Conservation (phyloP, 2,329 filamentous ascomycete genomes). For the Neocatenulostroma microsporum region DNA sequence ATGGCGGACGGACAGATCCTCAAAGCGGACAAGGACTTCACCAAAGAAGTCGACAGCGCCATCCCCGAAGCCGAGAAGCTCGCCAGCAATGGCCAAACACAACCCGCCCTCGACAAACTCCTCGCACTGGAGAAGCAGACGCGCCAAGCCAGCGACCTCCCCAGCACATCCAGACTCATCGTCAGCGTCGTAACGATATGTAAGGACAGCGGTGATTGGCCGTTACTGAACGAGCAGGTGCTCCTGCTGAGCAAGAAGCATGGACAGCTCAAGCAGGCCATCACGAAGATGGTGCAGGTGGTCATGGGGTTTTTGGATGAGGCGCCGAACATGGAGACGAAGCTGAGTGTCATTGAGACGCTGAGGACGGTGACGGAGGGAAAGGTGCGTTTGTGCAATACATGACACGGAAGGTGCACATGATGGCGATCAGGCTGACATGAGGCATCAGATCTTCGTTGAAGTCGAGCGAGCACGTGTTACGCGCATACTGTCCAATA, state of each 20-base stretch:
- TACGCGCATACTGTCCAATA: conserved; percentile 89
- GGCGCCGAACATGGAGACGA: conserved; percentile 76
- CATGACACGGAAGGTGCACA: conserved; percentile 15
- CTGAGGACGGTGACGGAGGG: conserved; percentile 94
- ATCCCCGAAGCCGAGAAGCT: conserved; percentile 86
- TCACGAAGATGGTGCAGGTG: conserved; percentile 97
- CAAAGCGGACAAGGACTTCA: conserved; percentile 98
- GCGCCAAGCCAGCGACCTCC: conserved; percentile 92
- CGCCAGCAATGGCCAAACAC: conserved; percentile 61
- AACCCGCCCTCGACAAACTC: conserved; percentile 89
- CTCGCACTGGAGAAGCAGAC: conserved; percentile 89
- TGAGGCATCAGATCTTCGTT: conserved; percentile 70
- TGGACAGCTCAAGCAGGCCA: conserved; percentile 98
- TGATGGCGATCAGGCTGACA: no score
- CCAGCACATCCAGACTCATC: conserved; percentile 84
- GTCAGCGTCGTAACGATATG: conserved; percentile 86
- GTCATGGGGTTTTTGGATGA: conserved; percentile 88
- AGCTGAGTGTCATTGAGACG: conserved; percentile 89
- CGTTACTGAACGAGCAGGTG: conserved; percentile 91
- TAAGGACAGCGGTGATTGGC: conserved; percentile 90
- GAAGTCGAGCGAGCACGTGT: conserved; percentile 96
- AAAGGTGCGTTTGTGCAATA: conserved; percentile 64
- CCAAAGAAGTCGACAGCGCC: conserved; percentile 87
- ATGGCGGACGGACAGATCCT: conserved; percentile 71
- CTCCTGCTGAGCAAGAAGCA: conserved; percentile 97